Percentiles rank a stretch among this genome's conserved stretches.
phyloP scores from a whole-genome alignment of 495 filamentous ascomycete species.

The Penicillium argentinense region DNA sequence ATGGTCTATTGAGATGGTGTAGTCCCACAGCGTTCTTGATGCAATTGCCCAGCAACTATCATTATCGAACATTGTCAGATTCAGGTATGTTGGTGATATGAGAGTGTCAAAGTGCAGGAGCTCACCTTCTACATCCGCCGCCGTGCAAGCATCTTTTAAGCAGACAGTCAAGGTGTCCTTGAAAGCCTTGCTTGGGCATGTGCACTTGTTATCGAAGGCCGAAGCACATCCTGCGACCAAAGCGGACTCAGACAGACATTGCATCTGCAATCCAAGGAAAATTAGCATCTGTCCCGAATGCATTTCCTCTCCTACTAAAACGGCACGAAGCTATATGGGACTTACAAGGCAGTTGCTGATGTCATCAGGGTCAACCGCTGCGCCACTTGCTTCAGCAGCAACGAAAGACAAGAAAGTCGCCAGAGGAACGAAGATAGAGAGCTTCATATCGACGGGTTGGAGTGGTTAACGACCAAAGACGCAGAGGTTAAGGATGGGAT shows the following conservation, averaged over 20 bases:
- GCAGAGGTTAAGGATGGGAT: background rate
- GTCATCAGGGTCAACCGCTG: background rate
- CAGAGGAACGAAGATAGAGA: constrained; percentile 26
- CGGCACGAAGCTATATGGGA: background rate
- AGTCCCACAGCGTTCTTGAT: constrained; percentile 19
- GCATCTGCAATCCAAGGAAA: constrained; percentile 3
- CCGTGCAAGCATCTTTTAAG: constrained; percentile 15
- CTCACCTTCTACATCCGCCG: constrained; percentile 16
- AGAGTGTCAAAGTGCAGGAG: background rate
- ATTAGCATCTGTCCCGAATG: background rate
- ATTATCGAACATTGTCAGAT: background rate
- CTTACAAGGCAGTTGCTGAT: constrained; percentile 22
- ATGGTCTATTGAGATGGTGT: background rate
- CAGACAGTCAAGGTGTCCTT: constrained; percentile 17
- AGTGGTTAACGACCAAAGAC: background rate
- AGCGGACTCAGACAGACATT: constrained; percentile 19
- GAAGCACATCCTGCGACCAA: constrained; percentile 20
- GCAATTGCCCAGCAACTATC: constrained; percentile 15
- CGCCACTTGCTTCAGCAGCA: constrained; percentile 11
- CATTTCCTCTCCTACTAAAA: background rate
- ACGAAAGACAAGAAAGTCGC: constrained; percentile 23
- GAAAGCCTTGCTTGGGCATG: constrained; percentile 20
- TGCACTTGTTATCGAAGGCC: constrained; percentile 13
- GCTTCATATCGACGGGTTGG: constrained; percentile 21
- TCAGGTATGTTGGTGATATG: too few relatives aligned